Evolutionary conservation across 2,329 filamentous ascomycete genomes (phyloP), one percentile per base, ranked within the genome.

Genomic region (Orbilia javanica): DNA sequence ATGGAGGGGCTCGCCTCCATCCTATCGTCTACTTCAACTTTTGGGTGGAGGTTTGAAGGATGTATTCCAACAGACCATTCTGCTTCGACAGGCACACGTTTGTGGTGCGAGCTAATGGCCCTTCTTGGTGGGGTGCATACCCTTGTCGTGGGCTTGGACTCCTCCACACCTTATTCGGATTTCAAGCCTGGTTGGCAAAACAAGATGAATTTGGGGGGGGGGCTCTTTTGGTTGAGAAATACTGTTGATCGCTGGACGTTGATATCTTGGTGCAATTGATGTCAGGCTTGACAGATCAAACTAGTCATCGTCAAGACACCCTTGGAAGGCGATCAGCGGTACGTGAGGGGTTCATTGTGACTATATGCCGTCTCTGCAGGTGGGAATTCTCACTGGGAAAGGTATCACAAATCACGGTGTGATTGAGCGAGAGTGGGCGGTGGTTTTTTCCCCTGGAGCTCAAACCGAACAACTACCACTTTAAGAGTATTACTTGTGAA

Each of bases 111-210:
- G 50, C 55, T 39, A 39, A 39, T 39, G 36, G 36, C 31, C 50
- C n/a, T 20, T n/a, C 29, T 57, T 22, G 52, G 52, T 60, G 55
- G 55, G 55, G 34, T 20, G 29, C 20, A 27, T 8, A 60, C 60
- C 73, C 73, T 60, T 77, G 73, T 67, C 36, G 20, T 44, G 48
- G 34, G n/a, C 27, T 60, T 29, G 44, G 34, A 50, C 36, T 50
- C 72, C 65, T 77, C 72, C 72, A 70, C 72, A 70, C 73, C 50
- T 77, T 71, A 53, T 77, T 77, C 39, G 15, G 44, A 44, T 46
- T 39, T 44, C 22, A 6, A 44, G 60, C 70, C 67, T 71, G 73
- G 73, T 25, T 63, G 53, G 44, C 18, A 27, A 34, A 15, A 53
- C 29, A 44, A 50, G 55, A 63, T 31, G 63, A 57, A 62, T 67